Evolutionary conservation across 805 yeast species (phyloP), one percentile per base, ranked within the genome.

Genomic region (Saturnispora sanitii): DNA sequence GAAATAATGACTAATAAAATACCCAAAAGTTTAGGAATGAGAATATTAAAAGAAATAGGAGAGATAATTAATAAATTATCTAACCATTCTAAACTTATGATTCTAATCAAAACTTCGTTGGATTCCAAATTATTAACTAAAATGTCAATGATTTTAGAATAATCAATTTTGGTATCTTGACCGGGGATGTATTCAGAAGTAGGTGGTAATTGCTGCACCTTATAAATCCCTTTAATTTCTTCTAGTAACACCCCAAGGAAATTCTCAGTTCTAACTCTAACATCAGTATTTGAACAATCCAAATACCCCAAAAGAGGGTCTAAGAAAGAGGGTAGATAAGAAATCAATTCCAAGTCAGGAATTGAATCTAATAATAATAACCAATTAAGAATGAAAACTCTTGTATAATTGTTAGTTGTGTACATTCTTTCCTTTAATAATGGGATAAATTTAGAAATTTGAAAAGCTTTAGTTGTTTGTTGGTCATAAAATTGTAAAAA

Each of bases 301-400:
- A 90, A 65, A 52, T 85, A 90, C 16, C 79, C 71, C 35, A 90
- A 66, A 45, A 90, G 64, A 0, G 92, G 96, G 37, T 87, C 92
- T 30, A 92, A 66, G 56, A 92, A 86, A 29, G 88, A 82, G 1
- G 98, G 96, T 36, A 92, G 65, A 55, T 82, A 92, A 0, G 94
- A 74, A 16, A 92, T 77, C 43, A 92, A 65, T 51, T 90, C 96
- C 40, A 90, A 66, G 40, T 90, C 94, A 0, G 98, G 97, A 6
- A 88, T 85, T 9, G 92, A 86, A 59, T 90, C 92, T 37, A 92
- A 67, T n/a, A 92, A 72, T 48, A 86, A 82, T 36, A 92, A 70
- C 98, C 98, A 92, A 38, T 94, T 84, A 11, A 92, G 90, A 42
- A 92, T 65, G 53, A 92, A 92, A 64, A 86, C 81, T 49, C 96